Percentiles rank a stretch among this genome's conserved stretches.
phyloP scores from a whole-genome alignment of 306 rosid genomes.

The Urtica urens region DNA sequence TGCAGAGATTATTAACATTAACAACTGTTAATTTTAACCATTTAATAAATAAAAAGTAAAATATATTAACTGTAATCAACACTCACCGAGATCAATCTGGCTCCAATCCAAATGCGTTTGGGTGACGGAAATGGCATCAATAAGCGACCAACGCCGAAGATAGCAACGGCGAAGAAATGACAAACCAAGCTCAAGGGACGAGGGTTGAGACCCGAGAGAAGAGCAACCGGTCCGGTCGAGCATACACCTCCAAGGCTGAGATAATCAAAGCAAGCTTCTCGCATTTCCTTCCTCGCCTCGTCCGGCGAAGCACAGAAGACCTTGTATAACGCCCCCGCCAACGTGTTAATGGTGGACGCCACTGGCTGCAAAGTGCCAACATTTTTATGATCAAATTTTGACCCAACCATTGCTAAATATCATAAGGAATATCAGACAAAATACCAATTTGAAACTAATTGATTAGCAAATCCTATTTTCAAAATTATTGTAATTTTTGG shows the following conservation, averaged over 20 bases:
- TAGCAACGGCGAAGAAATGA: slow-evolving; percentile 90
- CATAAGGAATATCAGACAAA: too few species aligned
- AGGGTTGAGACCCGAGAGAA: slow-evolving; percentile 88
- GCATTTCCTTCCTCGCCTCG: slow-evolving; percentile 90
- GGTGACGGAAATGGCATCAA: slow-evolving; percentile 83
- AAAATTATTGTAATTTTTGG: too few species aligned
- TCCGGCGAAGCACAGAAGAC: slow-evolving; percentile 88
- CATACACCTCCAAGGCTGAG: slow-evolving; percentile 79
- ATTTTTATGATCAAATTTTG: not conserved
- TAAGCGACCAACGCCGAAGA: slow-evolving; percentile 77
- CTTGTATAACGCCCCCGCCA: slow-evolving; percentile 95
- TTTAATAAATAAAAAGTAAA: too few species aligned
- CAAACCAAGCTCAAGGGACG: slow-evolving; percentile 85
- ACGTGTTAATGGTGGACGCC: slow-evolving; percentile 91
- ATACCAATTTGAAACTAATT: too few species aligned
- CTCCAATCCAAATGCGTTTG: slow-evolving; percentile 70
- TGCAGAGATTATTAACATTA: slow-evolving; percentile 19
- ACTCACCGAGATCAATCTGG: slow-evolving; percentile 56
- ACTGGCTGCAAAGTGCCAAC: slow-evolving; percentile 48
- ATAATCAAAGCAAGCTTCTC: slow-evolving; percentile 94
- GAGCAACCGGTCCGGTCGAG: slow-evolving; percentile 69
- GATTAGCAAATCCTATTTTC: too few species aligned
- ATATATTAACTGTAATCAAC: slow-evolving; percentile 1
- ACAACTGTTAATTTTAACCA: too few species aligned
- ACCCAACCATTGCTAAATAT: too few species aligned